Evolutionary conservation across 1,284 basidiomycete species (phyloP), one percentile per base, ranked within the genome.

Genomic region (Cerioporus squamosus): DNA sequence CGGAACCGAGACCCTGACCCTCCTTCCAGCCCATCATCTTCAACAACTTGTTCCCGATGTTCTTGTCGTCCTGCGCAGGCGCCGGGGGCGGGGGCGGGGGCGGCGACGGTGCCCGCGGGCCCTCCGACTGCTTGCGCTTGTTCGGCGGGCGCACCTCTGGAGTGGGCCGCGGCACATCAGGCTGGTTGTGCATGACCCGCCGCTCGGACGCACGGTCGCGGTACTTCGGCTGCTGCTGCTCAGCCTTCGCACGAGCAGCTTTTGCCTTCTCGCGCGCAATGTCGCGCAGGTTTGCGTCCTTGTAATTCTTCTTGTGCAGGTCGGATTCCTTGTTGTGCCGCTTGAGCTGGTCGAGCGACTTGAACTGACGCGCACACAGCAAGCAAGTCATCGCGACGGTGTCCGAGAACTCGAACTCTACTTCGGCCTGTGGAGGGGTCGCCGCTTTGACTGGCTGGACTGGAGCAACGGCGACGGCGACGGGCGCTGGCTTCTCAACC

Each of bases 21-120:
- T 91, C 87, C 60, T 83, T 90, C 95, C 95, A 97, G 0, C 95
- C 95, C 95, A 97, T 97, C 84, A 95, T 94, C 72, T 94, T 93
- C 63, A 97, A 73, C 56, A 97, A 71, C 72, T 94, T 94, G 72
- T 96, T 95, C 12, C 95, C 95, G 9, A 94, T 84, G 65, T 97
- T 96, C 44, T 70, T 86, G 51, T 87, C 83, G 67, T 97, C 94
- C 68, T 91, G 77, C 2, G 84, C 91, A 1, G 86, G 90, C 59
- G 87, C 84, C 8, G 86, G 62, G 2, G 82, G 79, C 2, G 83
- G 78, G 18, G 86, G 81, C 7, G 88, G 84, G 0, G 87, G 83
- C 0, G 90, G 81, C 1, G 86, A 78, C 0, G 86, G 82, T 1
- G 83, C 77, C 1, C 83, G 81, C 1, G 90, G 88, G 1, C 81